Evolutionary conservation across 371 early-diverging fungal genomes (phyloP).

Genomic region (Apophysomyces sp.): DNA sequence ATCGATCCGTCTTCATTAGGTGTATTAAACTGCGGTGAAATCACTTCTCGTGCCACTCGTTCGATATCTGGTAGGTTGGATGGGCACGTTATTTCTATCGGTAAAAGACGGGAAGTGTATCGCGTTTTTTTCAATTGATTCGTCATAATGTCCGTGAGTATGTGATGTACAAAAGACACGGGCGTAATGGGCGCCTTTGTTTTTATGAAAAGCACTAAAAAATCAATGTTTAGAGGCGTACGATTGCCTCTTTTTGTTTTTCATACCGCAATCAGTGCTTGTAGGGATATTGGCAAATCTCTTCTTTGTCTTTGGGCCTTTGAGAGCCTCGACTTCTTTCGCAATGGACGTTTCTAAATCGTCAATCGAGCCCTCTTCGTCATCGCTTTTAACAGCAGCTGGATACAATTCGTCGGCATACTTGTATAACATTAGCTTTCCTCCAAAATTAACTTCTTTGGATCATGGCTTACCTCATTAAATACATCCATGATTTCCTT

Average conservation of each 20-base stretch:
- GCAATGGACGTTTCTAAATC: slow-evolving; percentile 68
- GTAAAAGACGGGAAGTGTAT: slow-evolving; percentile 62
- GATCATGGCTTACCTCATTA: slow-evolving; percentile 48
- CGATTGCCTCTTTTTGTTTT: not conserved
- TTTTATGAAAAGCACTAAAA: slow-evolving; percentile 14
- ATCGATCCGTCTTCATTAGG: slow-evolving; percentile 37
- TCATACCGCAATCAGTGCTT: slow-evolving; percentile 62
- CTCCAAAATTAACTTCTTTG: not conserved
- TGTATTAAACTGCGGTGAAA: slow-evolving; percentile 56
- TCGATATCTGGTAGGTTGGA: slow-evolving; percentile 61
- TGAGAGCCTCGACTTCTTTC: slow-evolving; percentile 63
- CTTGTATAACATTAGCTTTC: slow-evolving; percentile 17
- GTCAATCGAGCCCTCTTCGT: slow-evolving; percentile 37
- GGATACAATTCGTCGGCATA: slow-evolving; percentile 59
- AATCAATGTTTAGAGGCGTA: not conserved
- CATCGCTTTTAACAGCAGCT: slow-evolving; percentile 8
- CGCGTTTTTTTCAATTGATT: slow-evolving; percentile 60
- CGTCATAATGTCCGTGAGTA: slow-evolving; percentile 59
- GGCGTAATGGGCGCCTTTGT: slow-evolving; percentile 57
- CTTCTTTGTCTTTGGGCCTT: slow-evolving; percentile 36
- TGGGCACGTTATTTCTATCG: slow-evolving; percentile 61
- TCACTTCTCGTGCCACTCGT: slow-evolving; percentile 46
- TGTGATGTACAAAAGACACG: slow-evolving; percentile 53
- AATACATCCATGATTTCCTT: slow-evolving; percentile 62
- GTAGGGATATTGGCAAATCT: slow-evolving; percentile 55